Base-by-base conservation (phyloP, 129 eudicot genomes). In the Helichrysum umbraculigerum region DNA sequence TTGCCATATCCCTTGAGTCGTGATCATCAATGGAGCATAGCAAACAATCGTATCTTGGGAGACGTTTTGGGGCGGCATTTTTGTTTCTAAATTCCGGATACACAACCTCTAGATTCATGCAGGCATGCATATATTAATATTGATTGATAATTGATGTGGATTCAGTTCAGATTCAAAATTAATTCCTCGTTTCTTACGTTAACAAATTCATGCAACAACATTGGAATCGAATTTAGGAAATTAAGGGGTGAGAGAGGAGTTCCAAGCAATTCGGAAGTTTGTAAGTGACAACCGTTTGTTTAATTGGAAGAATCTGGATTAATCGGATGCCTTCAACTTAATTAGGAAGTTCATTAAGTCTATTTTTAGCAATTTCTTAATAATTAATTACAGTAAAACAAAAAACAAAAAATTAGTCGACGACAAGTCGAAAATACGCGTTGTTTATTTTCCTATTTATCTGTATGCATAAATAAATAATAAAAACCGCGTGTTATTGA, bases 1-100 rank as follows among this genome's bases (percentile, higher is more conserved):
- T 68, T 91, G 96, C 96, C 97, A 89, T 35, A 91, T 85, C 29
- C 97, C 99, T 15, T 89, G 90, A 68, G 98, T 85, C 33, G 96
- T 93, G 37, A 93, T 88, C 98, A 90, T 93, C 41, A 88, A 85
- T 4, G 97, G 96, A 20, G 97, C 92, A 68, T 93, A 93, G 76
- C 98, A 90, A 41, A 93, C 89, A 6, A 93, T 86, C 2, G 88
- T 69, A 17, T 83, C 85, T 25, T 80, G 50, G 0, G 70, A 29
- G 7, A 29, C 37, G 22, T 80, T 73, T 30, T 37, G 73, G 11
- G 79, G 75, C 30, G 83, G 70, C 79, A 80, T 80, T 54, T 54
- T 80, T 32, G 7, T 22, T 35, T 56, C 37, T 54, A 63, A 62
- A 29, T 1, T 33, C 19, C 7, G 28, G 32, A 79, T 79, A 20